Conservation (phyloP, 2,329 filamentous ascomycete species). For the Epicoccum nigrum region DNA sequence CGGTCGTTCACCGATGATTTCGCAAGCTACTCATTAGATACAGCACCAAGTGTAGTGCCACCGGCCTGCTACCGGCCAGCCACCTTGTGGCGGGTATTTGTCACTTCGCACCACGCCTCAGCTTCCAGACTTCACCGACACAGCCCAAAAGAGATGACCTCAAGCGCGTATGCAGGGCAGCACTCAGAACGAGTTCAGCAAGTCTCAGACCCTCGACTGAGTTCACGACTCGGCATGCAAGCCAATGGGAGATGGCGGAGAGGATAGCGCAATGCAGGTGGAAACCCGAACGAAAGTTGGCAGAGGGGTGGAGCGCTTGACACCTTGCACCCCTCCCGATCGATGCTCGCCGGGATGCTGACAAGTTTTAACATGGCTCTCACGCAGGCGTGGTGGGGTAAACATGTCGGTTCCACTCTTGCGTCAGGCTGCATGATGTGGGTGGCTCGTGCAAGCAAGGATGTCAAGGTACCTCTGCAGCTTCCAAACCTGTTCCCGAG, state of each 20-base stretch:
- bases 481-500: constrained; percentile 48
- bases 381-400: constrained; percentile 31
- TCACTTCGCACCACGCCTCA: constrained; percentile 7
- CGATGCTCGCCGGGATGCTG: constrained; percentile 34
- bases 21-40: too few relatives aligned
- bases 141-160: constrained; percentile 4
- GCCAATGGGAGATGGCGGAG: constrained; percentile 7
- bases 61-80: constrained; percentile 3
- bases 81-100: constrained; percentile 5
- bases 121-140: neutral
- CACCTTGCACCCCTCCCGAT: constrained; percentile 10
- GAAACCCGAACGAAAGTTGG: constrained; percentile 10
- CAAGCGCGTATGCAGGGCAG: constrained; percentile 11
- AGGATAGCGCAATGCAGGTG: constrained; percentile 2
- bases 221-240: neutral
- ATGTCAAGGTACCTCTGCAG: constrained; percentile 34
- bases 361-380: constrained; percentile 38
- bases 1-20: too few relatives aligned
- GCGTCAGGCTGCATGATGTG: constrained; percentile 46
- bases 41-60: constrained; percentile 2
- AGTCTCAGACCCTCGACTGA: too few relatives aligned
- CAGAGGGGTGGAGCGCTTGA: constrained; percentile 11
- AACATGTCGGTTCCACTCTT: constrained; percentile 38
- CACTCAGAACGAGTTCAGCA: too few relatives aligned
- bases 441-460: constrained; percentile 45